These are phyloP conservation scores for Komagataella kurtzmanii DNA, from an alignment of 805 yeast species.

Conservation along the genomic window DNA sequence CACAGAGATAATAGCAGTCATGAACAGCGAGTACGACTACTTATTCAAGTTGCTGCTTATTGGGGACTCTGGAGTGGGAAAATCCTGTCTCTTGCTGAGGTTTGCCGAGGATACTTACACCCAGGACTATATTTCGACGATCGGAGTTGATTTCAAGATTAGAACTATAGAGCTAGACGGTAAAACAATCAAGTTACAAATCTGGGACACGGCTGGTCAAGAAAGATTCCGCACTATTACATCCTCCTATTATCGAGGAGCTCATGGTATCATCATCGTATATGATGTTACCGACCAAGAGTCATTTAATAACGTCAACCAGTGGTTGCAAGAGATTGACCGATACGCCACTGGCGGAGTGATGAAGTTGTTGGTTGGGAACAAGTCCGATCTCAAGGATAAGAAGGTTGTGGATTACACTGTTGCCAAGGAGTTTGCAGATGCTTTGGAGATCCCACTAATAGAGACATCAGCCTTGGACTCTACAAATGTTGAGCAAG, in stretches of 20 bases:
- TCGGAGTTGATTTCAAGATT: constrained; percentile 91
- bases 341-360: constrained; percentile 97
- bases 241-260: constrained; percentile 94
- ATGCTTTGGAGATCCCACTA: constrained; percentile 86
- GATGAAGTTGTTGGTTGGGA: constrained; percentile 89
- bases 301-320: constrained; percentile 90
- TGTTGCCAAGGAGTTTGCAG: constrained; percentile 95
- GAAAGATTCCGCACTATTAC: constrained; percentile 97
- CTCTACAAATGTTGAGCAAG: constrained; percentile 95
- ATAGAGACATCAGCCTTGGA: constrained; percentile 93
- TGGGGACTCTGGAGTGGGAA: constrained; percentile 98
- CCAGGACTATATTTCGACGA: constrained; percentile 92
- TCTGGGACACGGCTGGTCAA: constrained; percentile 99
- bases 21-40: constrained; percentile 96
- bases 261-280: constrained; percentile 95
- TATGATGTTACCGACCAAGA: constrained; percentile 98
- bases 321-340: constrained; percentile 98
- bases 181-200: constrained; percentile 92
- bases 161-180: constrained; percentile 91
- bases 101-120: constrained; percentile 97
- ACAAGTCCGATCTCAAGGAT: constrained; percentile 88
- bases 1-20: constrained; percentile 10
- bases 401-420: constrained; percentile 93
- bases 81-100: constrained; percentile 86
- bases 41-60: constrained; percentile 87